These are phyloP conservation scores for Pontederia crassipes DNA, from an alignment of 176 grass and related monocot species.

Conservation along the genomic window DNA sequence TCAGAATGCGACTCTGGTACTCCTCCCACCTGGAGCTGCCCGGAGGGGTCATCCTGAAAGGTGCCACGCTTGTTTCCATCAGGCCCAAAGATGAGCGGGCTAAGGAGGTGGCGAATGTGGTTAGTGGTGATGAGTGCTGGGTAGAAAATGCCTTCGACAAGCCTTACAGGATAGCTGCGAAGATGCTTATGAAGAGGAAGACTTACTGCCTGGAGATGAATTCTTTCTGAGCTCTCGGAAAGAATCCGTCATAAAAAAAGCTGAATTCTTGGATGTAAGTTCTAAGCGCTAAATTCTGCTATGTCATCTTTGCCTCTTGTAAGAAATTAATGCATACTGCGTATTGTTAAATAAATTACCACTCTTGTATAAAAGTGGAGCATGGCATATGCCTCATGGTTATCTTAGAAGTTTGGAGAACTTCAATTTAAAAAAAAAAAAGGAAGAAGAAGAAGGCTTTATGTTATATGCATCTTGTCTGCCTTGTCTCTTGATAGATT, in stretches of 20 bases:
- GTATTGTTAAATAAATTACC: too few species aligned
- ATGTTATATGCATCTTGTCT: too few species aligned
- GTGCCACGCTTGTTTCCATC: slow-evolving; percentile 21
- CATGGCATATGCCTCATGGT: too few species aligned
- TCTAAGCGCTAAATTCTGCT: too few species aligned
- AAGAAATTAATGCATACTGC: too few species aligned
- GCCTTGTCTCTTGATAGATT: too few species aligned
- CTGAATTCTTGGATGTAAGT: too few species aligned
- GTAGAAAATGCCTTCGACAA: slow-evolving; percentile 10
- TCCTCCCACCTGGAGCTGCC: slow-evolving; percentile 15
- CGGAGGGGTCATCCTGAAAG: slow-evolving; percentile 13
- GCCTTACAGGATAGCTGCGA: slow-evolving; percentile 9
- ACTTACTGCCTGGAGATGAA: slow-evolving; percentile 24
- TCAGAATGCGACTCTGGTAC: slow-evolving; percentile 19
- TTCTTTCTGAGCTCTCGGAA: slow-evolving; percentile 6
- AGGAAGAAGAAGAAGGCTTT: too few species aligned
- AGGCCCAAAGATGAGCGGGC: slow-evolving; percentile 4
- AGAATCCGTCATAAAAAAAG: neutral
- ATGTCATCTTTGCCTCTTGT: too few species aligned
- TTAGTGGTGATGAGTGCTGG: neutral
- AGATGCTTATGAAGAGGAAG: slow-evolving; percentile 11
- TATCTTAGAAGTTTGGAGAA: too few species aligned
- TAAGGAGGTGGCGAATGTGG: neutral
- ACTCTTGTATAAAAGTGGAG: too few species aligned
- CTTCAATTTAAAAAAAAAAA: too few species aligned